Base-by-base conservation (phyloP, 495 filamentous ascomycete species). In the Corynascus novoguineensis region DNA sequence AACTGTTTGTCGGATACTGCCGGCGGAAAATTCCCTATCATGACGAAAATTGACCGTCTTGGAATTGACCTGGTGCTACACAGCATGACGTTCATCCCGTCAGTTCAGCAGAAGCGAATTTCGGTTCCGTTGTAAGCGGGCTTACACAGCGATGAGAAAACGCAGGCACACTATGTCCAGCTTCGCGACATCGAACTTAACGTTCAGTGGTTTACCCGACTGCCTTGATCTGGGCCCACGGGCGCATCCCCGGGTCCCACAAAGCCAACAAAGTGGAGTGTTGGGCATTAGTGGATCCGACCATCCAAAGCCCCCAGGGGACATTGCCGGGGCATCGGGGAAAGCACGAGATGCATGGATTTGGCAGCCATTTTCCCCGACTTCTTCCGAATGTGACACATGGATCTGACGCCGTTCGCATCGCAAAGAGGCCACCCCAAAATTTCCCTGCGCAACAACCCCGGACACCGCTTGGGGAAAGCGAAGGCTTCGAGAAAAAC, bases 321-420 rank as follows among this genome's bases (percentile, higher is more conserved):
- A 42, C 10, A 19, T 37, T 48, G n/a, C 57, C 58, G 54, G 61
- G 58, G 58, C 38, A 40, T 19, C 51, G 35, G 51, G 59, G 59
- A 50, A 61, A 29, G 54, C 42, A 55, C 55, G 54, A 54, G 53
- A 42, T 38, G 41, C 53, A 57, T 60, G 57, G 49, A 58, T 47
- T 45, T 21, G 50, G 47, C 50, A 60, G 49, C 54, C 15, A 32
- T 12, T 42, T 41, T 31, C 21, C 61, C 61, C 61, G 61, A 64
- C 44, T 64, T 59, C 52, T 60, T 22, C 61, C 61, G 61, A 64
- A 14, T 28, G 31, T 28, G 1, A 29, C 22, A 21, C 53, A 21
- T 10, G 53, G 53, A 19, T 35, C 31, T 12, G 19, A 25, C 40
- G 40, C 31, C 34, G 24, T 28, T 19, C n/a, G 49, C 50, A 21